Evolutionary conservation across 306 rosid species (phyloP).

Genomic region (Lupinus albus): DNA sequence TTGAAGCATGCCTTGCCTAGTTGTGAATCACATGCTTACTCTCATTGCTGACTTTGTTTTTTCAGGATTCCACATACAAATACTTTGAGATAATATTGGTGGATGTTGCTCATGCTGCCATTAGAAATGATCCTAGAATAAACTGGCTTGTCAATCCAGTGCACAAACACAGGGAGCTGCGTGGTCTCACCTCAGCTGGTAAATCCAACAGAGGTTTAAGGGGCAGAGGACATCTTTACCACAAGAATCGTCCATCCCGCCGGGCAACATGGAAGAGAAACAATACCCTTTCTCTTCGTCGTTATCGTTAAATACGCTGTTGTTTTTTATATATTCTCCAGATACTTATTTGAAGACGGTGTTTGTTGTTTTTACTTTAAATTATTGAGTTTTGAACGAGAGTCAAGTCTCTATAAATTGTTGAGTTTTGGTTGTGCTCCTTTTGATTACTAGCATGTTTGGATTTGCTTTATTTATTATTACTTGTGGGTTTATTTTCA

Average conservation of each 20-base stretch:
- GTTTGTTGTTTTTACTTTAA: conserved; percentile 31
- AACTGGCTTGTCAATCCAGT: conserved; percentile 83
- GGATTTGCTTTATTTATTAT: not conserved
- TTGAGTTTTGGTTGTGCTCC: not conserved
- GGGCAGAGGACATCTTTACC: conserved; percentile 76
- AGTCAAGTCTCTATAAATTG: not conserved
- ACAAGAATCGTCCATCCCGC: conserved; percentile 81
- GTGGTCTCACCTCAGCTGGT: conserved; percentile 87
- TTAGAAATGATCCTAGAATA: conserved; percentile 86
- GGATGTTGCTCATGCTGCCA: conserved; percentile 74
- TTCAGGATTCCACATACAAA: conserved; percentile 84
- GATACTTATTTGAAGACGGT: conserved; percentile 33
- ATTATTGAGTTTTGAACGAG: conserved; percentile 30
- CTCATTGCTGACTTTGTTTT: not conserved
- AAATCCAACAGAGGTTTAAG: conserved; percentile 76
- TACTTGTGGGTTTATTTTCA: too few species aligned
- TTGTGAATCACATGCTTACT: not conserved
- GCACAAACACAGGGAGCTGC: conserved; percentile 86
- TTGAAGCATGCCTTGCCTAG: not conserved
- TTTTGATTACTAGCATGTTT: not conserved
- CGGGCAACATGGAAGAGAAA: conserved; percentile 92
- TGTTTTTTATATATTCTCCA: conserved; percentile 18
- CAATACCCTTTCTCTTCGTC: conserved; percentile 82
- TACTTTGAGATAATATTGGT: conserved; percentile 76
- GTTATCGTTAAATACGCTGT: conserved; percentile 59